These are phyloP conservation scores for Monosporascus sp. DNA, from an alignment of 2,329 filamentous ascomycete species.

Conservation along the genomic window DNA sequence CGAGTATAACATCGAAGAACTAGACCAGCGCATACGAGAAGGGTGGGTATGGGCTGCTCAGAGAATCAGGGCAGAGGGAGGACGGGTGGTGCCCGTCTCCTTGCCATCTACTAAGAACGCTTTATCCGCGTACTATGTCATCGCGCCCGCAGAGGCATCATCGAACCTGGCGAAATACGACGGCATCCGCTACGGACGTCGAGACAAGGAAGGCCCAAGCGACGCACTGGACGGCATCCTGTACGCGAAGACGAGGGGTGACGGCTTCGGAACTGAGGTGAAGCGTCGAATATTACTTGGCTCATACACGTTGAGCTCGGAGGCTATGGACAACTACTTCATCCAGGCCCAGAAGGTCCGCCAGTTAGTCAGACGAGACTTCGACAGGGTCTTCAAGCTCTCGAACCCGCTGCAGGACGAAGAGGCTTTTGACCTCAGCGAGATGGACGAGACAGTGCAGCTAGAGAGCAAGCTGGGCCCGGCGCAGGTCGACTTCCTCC, in stretches of 20 bases:
- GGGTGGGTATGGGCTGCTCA: slow-evolving; percentile 64
- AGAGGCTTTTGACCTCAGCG: slow-evolving; percentile 52
- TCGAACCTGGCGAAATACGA: slow-evolving; percentile 98
- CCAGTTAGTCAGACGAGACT: slow-evolving; percentile 77
- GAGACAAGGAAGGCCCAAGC: slow-evolving; percentile 36
- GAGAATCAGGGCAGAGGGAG: slow-evolving; percentile 58
- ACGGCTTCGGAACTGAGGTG: slow-evolving; percentile 79
- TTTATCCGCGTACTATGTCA: slow-evolving; percentile 88
- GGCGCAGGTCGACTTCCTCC: slow-evolving; percentile 72
- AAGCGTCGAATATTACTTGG: slow-evolving; percentile 82
- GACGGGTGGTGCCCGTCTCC: slow-evolving; percentile 68
- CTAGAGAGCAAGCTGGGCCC: slow-evolving; percentile 54
- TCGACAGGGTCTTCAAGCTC: slow-evolving; percentile 69
- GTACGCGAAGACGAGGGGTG: slow-evolving; percentile 70
- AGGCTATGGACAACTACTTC: slow-evolving; percentile 94
- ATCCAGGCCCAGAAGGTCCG: slow-evolving; percentile 87
- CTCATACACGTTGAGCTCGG: slow-evolving; percentile 82
- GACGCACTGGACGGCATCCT: slow-evolving; percentile 58
- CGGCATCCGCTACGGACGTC: slow-evolving; percentile 81
- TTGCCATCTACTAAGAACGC: slow-evolving; percentile 81
- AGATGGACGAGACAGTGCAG: slow-evolving; percentile 48
- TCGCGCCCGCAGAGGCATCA: slow-evolving; percentile 90
- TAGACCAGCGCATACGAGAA: slow-evolving; percentile 62
- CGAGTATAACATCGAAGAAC: slow-evolving; percentile 86
- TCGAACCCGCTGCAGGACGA: slow-evolving; percentile 61